These are phyloP conservation scores for Isatis lusitanica DNA, from an alignment of 441 rosid species.

Conservation along the genomic window DNA sequence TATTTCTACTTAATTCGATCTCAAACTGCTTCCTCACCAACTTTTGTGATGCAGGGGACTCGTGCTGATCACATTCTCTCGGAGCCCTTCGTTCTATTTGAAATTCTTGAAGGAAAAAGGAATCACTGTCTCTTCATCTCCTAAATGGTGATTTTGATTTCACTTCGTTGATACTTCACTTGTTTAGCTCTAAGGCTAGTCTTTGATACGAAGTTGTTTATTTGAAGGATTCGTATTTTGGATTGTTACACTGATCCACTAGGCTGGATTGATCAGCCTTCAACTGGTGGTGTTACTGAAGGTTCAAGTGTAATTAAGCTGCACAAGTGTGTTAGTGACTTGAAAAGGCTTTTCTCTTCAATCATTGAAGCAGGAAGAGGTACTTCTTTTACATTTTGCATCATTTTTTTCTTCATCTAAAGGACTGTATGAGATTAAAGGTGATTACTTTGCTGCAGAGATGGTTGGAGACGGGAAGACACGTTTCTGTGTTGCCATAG, in stretches of 20 bases:
- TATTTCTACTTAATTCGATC: neutral
- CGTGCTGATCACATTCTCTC: constrained; percentile 63
- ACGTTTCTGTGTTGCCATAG: constrained; percentile 69
- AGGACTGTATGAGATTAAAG: constrained; percentile 2
- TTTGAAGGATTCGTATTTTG: constrained; percentile 70
- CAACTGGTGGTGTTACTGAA: constrained; percentile 32
- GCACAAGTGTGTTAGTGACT: constrained; percentile 59
- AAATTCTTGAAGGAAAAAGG: constrained; percentile 60
- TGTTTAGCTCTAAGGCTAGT: neutral
- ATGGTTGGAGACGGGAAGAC: constrained; percentile 57
- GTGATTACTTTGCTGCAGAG: constrained; percentile 42
- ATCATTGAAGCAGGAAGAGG: constrained; percentile 79
- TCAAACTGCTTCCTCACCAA: neutral
- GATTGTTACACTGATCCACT: constrained; percentile 92
- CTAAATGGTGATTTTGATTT: constrained; percentile 51
- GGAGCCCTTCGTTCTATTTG: constrained; percentile 71
- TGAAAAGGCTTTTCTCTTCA: constrained; percentile 51
- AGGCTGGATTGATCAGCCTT: constrained; percentile 69
- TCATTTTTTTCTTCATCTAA: neutral
- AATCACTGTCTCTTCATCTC: constrained; percentile 45
- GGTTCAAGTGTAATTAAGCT: constrained; percentile 37
- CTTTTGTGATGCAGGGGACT: constrained; percentile 52
- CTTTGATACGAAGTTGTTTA: neutral
- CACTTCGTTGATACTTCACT: neutral
- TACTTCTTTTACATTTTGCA: constrained; percentile 19